Percentiles rank a stretch among this genome's conserved stretches.
These are phyloP conservation scores for Ganoderma multipileum DNA, from an alignment of 1,284 basidiomycete species.

Conservation along the genomic window DNA sequence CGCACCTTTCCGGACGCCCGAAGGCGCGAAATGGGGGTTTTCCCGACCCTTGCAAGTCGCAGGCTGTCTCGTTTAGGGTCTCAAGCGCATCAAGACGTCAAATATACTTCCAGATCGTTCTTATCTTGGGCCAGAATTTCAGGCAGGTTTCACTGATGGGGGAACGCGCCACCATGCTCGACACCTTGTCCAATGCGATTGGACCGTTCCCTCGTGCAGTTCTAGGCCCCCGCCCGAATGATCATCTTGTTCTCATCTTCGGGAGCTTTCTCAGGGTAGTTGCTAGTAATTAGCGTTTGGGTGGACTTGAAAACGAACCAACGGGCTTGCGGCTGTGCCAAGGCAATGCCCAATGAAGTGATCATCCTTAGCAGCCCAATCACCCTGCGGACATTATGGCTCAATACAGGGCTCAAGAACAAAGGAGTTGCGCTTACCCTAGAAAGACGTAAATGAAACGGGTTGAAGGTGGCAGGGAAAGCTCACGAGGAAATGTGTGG, in stretches of 20 bases:
- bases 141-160: neutral
- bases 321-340: neutral
- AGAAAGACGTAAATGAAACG: neutral
- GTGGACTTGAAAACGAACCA: neutral
- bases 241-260: neutral
- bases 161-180: neutral
- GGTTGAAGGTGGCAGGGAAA: neutral
- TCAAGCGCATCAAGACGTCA: neutral
- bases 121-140: neutral
- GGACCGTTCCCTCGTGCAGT: neutral
- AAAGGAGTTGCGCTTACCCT: neutral
- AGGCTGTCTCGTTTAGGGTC: neutral
- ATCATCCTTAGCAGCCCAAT: neutral
- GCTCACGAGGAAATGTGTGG: neutral
- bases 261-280: neutral
- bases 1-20: neutral
- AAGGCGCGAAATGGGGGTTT: neutral
- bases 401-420: neutral
- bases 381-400: neutral
- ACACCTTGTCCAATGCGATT: neutral
- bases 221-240: neutral
- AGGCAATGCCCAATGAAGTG: neutral
- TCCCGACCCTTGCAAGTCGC: neutral
- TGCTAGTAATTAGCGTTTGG: neutral
- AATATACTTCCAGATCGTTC: neutral